Base-by-base conservation (phyloP, 2,329 filamentous ascomycete species). In the Fusarium multiceps region DNA sequence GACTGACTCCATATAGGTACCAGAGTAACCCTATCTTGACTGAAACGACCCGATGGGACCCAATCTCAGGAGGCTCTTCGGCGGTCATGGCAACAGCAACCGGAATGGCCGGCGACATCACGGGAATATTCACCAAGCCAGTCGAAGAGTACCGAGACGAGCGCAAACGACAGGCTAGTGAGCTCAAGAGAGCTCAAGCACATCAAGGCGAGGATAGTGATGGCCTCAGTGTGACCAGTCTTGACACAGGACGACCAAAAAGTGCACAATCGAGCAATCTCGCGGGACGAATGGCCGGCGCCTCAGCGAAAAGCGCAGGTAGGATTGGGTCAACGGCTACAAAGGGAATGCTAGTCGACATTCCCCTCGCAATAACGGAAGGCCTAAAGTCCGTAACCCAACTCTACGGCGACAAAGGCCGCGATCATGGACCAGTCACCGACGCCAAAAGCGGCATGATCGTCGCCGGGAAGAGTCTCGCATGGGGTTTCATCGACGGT, bases 241-340 rank as follows among this genome's bases (percentile, higher is more conserved):
- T 9, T 0, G 34, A 48, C 16, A 49, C 56, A 1, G 6, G 13
- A 3, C 34, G 3, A 10, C 42, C 55, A 10, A 23, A 4, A 3
- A 56, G 23, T 3, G 43, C 21, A 5, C 25, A 23, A 1, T 55
- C 61, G 2, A 4, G 49, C 12, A 34, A 43, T 4, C 21, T 64
- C 0, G 61, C 56, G 1, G 56, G 49, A 6, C 37, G 37, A 23
- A 64, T 64, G 49, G 49, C 57, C n/a, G 18, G 28, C 2, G 61
- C 61, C 4, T 64, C 61, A 14, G 57, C 57, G 11, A 55, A 50
- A n/a, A 64, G 61, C 25, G n/a, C 45, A 6, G 57, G 61, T 1
- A 46, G 21, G 5, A 21, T 61, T 1, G 61, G 42, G 0, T 14
- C 37, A 11, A 61, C 49, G 0, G 61, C 61, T 2, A 46, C 54